Conservation (phyloP, 2,329 filamentous ascomycete species). For the Hirsutella rhossiliensis region DNA sequence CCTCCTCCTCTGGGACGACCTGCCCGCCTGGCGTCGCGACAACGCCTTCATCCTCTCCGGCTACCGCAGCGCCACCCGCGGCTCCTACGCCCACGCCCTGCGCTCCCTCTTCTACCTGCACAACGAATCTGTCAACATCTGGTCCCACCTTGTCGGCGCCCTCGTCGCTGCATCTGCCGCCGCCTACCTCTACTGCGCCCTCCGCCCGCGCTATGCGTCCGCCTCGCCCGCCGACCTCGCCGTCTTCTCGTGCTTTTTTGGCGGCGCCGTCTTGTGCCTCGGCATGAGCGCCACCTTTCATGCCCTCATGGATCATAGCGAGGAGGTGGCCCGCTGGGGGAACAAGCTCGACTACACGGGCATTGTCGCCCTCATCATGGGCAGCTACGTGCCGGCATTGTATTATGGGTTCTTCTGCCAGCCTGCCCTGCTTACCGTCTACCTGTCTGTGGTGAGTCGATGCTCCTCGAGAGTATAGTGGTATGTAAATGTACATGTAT, state of each 20-base stretch:
- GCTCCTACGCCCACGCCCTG: slow-evolving; percentile 34
- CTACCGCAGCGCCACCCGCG: slow-evolving; percentile 36
- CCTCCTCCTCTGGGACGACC: slow-evolving; percentile 44
- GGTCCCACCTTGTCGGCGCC: slow-evolving; percentile 54
- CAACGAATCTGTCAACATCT: slow-evolving; percentile 53
- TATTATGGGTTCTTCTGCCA: slow-evolving; percentile 77
- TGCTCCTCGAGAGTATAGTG: neutral
- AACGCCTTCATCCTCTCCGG: slow-evolving; percentile 42
- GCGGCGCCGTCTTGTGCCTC: slow-evolving; percentile 58
- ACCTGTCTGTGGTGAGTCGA: slow-evolving; percentile 59
- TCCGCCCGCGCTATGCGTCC: slow-evolving; percentile 53
- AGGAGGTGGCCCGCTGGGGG: slow-evolving; percentile 63
- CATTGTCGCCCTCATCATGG: slow-evolving; percentile 84
- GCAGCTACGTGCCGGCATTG: slow-evolving; percentile 78
- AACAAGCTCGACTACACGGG: slow-evolving; percentile 94
- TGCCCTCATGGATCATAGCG: slow-evolving; percentile 73
- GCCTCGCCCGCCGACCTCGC: slow-evolving; percentile 52
- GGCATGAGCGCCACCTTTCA: slow-evolving; percentile 82
- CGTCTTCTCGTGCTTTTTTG: slow-evolving; percentile 69
- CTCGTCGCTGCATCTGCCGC: slow-evolving; percentile 41
- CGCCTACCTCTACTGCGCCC: slow-evolving; percentile 38
- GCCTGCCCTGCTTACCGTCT: slow-evolving; percentile 51
- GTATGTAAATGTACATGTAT: neutral
- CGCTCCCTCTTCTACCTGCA: slow-evolving; percentile 40
- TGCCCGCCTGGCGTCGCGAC: slow-evolving; percentile 47